Conservation (phyloP, 2,329 filamentous ascomycete genomes). For the Xylogone sp. region DNA sequence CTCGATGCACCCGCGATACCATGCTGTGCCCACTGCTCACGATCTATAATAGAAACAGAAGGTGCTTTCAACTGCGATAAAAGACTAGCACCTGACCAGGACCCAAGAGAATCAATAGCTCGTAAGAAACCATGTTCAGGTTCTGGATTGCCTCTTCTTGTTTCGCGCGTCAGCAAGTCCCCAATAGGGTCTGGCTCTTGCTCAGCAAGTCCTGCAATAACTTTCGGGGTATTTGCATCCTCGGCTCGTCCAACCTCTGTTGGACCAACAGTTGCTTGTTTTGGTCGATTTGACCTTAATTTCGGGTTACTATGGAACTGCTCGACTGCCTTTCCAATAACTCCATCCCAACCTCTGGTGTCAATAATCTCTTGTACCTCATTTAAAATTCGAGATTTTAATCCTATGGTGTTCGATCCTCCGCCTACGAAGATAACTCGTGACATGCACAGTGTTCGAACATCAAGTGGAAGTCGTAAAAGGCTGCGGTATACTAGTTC, state of each 20-base stretch:
- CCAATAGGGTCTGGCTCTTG: slow-evolving; percentile 57
- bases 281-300: slow-evolving; percentile 20
- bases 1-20: slow-evolving; percentile 60
- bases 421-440: slow-evolving; percentile 85
- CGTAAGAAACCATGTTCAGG: slow-evolving; percentile 56
- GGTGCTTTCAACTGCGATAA: slow-evolving; percentile 64
- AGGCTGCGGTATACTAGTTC: slow-evolving; percentile 73
- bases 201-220: slow-evolving; percentile 24
- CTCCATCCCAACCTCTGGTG: slow-evolving; percentile 70
- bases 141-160: slow-evolving; percentile 34
- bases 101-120: slow-evolving; percentile 64
- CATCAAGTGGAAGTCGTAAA: slow-evolving; percentile 73
- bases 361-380: slow-evolving; percentile 68
- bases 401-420: slow-evolving; percentile 71
- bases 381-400: slow-evolving; percentile 72
- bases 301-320: slow-evolving; percentile 35
- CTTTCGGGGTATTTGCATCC: slow-evolving; percentile 2
- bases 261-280: slow-evolving; percentile 15
- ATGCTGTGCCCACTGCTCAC: slow-evolving; percentile 67
- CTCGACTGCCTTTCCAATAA: slow-evolving; percentile 66
- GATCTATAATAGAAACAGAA: slow-evolving; percentile 66
- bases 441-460: slow-evolving; percentile 81
- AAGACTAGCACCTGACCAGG: slow-evolving; percentile 73
- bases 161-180: slow-evolving; percentile 47
- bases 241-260: slow-evolving; percentile 9